Percentiles rank a stretch among this genome's conserved stretches.
phyloP scores from a whole-genome alignment of 2,329 filamentous ascomycete genomes.

The Claviceps pusilla region DNA sequence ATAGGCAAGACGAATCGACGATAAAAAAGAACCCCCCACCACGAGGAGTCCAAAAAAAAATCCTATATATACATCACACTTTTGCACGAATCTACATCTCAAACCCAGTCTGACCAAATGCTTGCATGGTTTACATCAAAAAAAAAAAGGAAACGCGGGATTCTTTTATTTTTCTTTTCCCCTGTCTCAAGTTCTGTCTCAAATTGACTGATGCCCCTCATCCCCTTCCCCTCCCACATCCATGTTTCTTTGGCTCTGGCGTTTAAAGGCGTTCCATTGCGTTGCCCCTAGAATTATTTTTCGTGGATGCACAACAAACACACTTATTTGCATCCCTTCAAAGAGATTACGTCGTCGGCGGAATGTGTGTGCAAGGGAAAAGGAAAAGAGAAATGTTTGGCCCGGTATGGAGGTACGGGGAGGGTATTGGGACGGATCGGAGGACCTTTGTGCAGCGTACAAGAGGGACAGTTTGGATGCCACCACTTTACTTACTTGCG shows the following conservation, averaged over 20 bases:
- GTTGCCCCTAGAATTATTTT: neutral
- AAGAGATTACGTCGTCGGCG: no score
- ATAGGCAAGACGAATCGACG: conserved; percentile 76
- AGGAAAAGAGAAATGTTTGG: no score
- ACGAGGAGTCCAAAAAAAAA: neutral
- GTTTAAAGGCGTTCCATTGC: neutral
- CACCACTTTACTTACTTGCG: no score
- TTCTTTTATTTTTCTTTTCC: neutral
- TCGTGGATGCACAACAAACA: no score
- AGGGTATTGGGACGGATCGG: no score
- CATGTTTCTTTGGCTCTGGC: neutral
- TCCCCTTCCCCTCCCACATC: neutral
- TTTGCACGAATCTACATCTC: neutral
- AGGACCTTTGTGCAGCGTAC: no score
- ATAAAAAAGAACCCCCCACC: conserved; percentile 22
- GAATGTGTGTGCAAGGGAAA: no score
- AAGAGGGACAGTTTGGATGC: no score
- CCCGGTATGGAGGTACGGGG: no score
- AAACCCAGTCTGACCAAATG: neutral
- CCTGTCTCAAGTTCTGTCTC: neutral
- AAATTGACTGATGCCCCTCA: neutral
- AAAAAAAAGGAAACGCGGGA: neutral
- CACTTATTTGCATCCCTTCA: no score
- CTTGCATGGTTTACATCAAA: neutral
- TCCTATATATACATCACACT: no score